Evolutionary conservation across 495 filamentous ascomycete genomes (phyloP).

Genomic region (Penicillium parvum): DNA sequence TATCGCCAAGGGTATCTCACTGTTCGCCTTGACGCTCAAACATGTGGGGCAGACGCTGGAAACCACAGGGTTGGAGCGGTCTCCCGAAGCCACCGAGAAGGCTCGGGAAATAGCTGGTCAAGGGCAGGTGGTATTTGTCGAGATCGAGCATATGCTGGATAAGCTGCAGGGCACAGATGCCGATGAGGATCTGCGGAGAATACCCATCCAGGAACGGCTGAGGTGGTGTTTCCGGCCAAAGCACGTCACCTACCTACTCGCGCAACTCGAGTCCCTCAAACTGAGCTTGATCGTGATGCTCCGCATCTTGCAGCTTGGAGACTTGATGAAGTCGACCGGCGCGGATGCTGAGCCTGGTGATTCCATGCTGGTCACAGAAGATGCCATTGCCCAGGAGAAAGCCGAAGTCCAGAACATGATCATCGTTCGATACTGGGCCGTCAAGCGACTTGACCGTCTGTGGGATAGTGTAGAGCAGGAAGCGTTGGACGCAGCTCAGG

Average conservation of each 20-base stretch:
- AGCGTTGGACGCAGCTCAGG: slow-evolving; percentile 24
- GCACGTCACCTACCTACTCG: slow-evolving; percentile 42
- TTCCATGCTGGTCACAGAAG: slow-evolving; percentile 11
- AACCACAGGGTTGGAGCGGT: slow-evolving; percentile 21
- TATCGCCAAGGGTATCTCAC: slow-evolving; percentile 43
- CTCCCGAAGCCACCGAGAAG: slow-evolving; percentile 33
- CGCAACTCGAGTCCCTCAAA: slow-evolving; percentile 43
- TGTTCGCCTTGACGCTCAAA: slow-evolving; percentile 43
- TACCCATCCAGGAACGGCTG: slow-evolving; percentile 35
- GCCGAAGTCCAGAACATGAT: slow-evolving; percentile 47
- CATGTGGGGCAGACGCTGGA: slow-evolving; percentile 34
- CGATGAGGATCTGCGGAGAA: slow-evolving; percentile 22
- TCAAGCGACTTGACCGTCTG: slow-evolving; percentile 36
- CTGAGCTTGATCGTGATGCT: slow-evolving; percentile 41
- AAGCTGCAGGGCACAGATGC: slow-evolving; percentile 33
- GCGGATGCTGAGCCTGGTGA: neutral
- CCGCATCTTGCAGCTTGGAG: slow-evolving; percentile 37
- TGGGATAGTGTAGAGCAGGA: slow-evolving; percentile 39
- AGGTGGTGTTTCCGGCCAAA: slow-evolving; percentile 45
- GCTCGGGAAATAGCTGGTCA: slow-evolving; percentile 38
- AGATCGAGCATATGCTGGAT: slow-evolving; percentile 44
- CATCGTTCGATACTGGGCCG: slow-evolving; percentile 42
- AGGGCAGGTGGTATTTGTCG: slow-evolving; percentile 38
- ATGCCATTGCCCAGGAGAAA: slow-evolving; percentile 38
- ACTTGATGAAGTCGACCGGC: slow-evolving; percentile 13